Percentiles rank a stretch among this genome's conserved stretches.
These are phyloP conservation scores for Pogostemon cablin DNA, from an alignment of 257 asterid genomes.

Conservation along the genomic window DNA sequence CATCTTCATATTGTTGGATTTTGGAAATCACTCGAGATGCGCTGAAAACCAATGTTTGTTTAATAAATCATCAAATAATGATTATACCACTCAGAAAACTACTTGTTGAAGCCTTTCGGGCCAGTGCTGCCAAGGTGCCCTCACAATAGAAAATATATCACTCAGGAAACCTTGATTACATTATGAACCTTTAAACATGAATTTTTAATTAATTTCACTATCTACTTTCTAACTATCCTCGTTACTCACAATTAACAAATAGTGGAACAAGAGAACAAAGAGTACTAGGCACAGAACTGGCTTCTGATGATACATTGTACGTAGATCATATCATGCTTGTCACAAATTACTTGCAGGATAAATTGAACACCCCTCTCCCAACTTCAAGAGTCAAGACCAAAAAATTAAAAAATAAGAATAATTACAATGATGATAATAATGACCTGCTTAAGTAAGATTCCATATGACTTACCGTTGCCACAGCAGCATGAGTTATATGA, in stretches of 20 bases:
- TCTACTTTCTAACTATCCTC: no score
- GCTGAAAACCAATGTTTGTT: no score
- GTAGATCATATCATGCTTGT: background rate
- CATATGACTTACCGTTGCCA: slow-evolving; percentile 72
- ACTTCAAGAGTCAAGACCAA: background rate
- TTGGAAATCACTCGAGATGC: no score
- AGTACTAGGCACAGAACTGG: background rate
- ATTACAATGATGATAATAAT: background rate
- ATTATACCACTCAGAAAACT: no score
- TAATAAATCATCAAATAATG: no score
- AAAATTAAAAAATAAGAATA: background rate
- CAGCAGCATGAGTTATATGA: slow-evolving; percentile 92
- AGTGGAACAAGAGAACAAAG: slow-evolving; percentile 9
- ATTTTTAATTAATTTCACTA: no score
- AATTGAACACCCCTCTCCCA: background rate
- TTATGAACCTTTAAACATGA: no score
- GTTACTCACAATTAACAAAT: background rate
- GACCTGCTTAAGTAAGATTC: slow-evolving; percentile 12
- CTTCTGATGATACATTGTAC: slow-evolving; percentile 6
- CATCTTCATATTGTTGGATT: no score
- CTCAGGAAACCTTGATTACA: no score
- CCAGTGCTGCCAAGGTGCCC: no score
- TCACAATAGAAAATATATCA: no score
- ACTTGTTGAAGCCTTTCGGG: no score
- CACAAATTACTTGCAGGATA: slow-evolving; percentile 16